Base-by-base conservation (phyloP, 805 yeast genomes). In the Candida cerambycidarum region DNA sequence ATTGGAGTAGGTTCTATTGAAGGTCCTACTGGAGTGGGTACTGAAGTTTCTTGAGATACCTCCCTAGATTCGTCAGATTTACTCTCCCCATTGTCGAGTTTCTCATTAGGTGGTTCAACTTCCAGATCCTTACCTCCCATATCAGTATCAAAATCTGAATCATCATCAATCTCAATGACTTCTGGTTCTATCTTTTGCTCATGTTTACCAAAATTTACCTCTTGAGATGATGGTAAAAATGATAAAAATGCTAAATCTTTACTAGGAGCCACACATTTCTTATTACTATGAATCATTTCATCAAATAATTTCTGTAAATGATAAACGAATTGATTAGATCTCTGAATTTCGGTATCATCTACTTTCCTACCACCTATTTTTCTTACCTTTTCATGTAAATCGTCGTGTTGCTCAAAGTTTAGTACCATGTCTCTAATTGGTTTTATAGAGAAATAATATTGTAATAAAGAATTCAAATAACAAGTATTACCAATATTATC, bases 401-500 rank as follows among this genome's bases (percentile, higher is more conserved):
- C 34, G 15, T 55, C 51, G 10, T 45, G 41, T 39, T 63, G 76
- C 35, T 78, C 70, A 52, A 85, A 89, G 2, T 69, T 53, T 41
- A 86, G 52, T 14, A 89, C 74, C 46, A 76, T 73, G 2, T 83
- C 78, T 44, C 97, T 73, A 30, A 93, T 67, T 0, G 97, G 97
- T 43, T 79, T 78, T 34, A 93, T 79, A 5, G 89, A 85, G 66
- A 89, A 93, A 61, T 89, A 92, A 56, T 85, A 92, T 58, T 92
- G 99, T 32, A 92, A 66, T 38, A 93, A 69, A 0, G 98, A 92
- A 59, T 93, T 92, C 61, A 93, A 70, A 53, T 90, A 90, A 62
- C 99, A 93, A 0, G 99, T 92, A 59, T 93, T 93, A 17, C 99
- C 99, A 48, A 89, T 90, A 58, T 93, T 93, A 62, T 85, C 87